Evolutionary conservation across 257 asterid species (phyloP).

Genomic region (Ocimum tenuiflorum): DNA sequence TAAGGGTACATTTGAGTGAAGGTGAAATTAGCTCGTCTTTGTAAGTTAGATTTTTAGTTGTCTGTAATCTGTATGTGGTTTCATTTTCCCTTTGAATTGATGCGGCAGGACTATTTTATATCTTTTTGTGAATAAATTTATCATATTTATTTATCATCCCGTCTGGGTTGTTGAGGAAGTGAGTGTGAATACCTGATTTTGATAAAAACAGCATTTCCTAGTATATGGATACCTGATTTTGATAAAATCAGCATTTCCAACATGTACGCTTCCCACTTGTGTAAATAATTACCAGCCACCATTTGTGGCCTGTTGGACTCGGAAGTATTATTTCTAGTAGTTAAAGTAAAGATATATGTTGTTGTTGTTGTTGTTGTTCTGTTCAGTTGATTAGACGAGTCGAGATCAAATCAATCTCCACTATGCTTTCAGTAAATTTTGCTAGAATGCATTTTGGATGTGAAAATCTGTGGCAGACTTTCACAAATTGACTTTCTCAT

Average conservation of each 20-base stretch:
- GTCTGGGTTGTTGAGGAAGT: neutral
- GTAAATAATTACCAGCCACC: too few species aligned
- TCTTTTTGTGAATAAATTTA: neutral
- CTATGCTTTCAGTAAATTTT: too few species aligned
- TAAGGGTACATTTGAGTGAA: neutral
- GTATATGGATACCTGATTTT: conserved; percentile 4
- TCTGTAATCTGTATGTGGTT: neutral
- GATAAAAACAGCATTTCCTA: too few species aligned
- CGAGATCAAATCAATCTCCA: too few species aligned
- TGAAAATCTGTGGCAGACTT: neutral
- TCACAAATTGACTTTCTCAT: neutral
- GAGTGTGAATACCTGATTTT: too few species aligned
- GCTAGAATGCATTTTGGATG: too few species aligned
- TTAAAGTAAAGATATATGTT: too few species aligned
- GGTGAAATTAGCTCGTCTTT: neutral
- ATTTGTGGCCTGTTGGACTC: too few species aligned
- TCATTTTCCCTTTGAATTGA: neutral
- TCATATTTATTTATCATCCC: neutral
- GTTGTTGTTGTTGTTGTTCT: too few species aligned
- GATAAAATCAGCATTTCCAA: neutral
- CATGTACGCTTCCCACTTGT: too few species aligned
- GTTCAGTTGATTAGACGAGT: too few species aligned
- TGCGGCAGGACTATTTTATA: neutral
- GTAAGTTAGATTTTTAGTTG: neutral
- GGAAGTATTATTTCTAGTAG: too few species aligned